Percentiles rank a stretch among this genome's conserved stretches.
phyloP scores from a whole-genome alignment of 306 rosid species.

The Pueraria montana region DNA sequence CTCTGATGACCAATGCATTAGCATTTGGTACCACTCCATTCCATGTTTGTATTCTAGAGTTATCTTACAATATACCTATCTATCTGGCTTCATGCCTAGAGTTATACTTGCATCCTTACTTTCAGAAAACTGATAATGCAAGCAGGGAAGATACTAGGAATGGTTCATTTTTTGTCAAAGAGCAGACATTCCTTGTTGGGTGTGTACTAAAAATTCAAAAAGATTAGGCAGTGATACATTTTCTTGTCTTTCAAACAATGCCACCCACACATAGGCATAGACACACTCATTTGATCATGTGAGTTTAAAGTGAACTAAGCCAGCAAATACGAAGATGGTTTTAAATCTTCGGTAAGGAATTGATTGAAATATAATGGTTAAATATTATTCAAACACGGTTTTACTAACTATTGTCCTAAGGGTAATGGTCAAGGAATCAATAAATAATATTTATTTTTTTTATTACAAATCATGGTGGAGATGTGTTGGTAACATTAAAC shows the following conservation, averaged over 20 bases:
- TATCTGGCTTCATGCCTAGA: slow-evolving; percentile 25
- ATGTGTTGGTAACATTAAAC: not conserved
- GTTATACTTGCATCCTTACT: slow-evolving; percentile 10
- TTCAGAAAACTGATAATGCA: slow-evolving; percentile 3
- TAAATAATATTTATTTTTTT: not conserved
- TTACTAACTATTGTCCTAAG: not conserved
- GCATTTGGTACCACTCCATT: slow-evolving; percentile 21
- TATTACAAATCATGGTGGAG: not conserved
- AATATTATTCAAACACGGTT: not conserved
- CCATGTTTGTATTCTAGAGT: not conserved
- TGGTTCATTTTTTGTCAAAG: slow-evolving; percentile 1
- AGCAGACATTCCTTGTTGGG: slow-evolving; percentile 12
- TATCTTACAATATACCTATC: slow-evolving; percentile 23
- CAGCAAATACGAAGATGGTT: slow-evolving; percentile 20
- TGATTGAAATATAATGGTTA: not conserved
- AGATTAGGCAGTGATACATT: not conserved
- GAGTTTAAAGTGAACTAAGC: slow-evolving; percentile 31
- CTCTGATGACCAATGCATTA: slow-evolving; percentile 15
- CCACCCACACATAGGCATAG: slow-evolving; percentile 7
- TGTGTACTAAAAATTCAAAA: slow-evolving; percentile 3
- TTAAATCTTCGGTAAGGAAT: slow-evolving; percentile 10
- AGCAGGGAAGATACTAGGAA: not conserved
- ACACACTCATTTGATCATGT: slow-evolving; percentile 17
- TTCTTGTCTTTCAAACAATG: slow-evolving; percentile 27
- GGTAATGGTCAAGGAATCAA: not conserved